Percentiles rank a stretch among this genome's conserved stretches.
Conservation (phyloP, 2,329 filamentous ascomycete genomes). For the Colletotrichum siamense region DNA sequence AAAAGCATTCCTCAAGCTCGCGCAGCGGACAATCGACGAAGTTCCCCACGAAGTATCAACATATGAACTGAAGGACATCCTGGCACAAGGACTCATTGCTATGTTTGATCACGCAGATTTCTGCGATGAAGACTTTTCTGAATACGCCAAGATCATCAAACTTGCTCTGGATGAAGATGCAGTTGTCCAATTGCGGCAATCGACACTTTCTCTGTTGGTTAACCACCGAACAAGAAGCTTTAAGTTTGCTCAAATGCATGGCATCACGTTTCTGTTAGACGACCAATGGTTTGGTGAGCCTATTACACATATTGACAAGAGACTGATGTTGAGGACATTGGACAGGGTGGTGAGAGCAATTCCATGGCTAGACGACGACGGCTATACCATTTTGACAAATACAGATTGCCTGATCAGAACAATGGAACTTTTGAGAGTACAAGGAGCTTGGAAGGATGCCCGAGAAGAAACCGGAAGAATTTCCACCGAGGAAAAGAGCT, state of each 20-base stretch:
- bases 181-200: fast-evolving
- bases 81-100: not conserved
- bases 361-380: not conserved
- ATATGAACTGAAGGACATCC: fast-evolving
- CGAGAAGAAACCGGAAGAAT: not conserved
- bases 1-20: not conserved
- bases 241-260: not conserved
- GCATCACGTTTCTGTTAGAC: not conserved
- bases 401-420: not conserved
- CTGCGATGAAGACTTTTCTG: not conserved
- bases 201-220: not conserved
- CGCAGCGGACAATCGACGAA: not conserved
- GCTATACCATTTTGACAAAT: not conserved
- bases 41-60: not conserved
- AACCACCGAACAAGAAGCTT: fast-evolving
- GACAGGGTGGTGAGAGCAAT: not conserved
- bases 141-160: not conserved
- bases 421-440: not conserved
- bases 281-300: not conserved
- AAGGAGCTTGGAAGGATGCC: not conserved
- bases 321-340: fast-evolving
- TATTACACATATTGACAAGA: fast-evolving
- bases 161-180: fast-evolving
- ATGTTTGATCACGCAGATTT: not conserved
- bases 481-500: not conserved